Conservation (phyloP, 129 eudicot genomes). For the sunflower (Helianthus annuus) region DNA sequence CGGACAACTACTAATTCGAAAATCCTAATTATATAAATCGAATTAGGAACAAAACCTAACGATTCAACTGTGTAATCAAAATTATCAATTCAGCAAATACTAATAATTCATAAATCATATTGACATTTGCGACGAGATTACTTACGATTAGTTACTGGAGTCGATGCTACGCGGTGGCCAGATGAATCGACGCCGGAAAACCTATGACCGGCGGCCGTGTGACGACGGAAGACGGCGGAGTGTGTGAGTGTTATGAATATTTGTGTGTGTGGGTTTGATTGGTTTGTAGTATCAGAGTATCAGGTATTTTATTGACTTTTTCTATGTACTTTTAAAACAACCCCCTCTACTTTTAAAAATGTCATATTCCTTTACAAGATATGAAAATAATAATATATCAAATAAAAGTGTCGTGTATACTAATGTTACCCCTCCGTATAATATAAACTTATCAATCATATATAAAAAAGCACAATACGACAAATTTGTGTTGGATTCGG, state of each 20-base stretch:
- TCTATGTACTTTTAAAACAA: background rate
- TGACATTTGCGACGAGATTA: background rate
- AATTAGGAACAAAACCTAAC: too few species aligned
- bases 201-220: conserved; percentile 1
- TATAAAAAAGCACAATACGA: too few species aligned
- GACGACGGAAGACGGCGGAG: conserved; percentile 26
- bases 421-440: too few species aligned
- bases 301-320: background rate
- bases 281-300: background rate
- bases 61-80: too few species aligned
- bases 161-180: background rate
- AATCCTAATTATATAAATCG: background rate
- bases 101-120: too few species aligned
- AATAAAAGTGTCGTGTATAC: too few species aligned
- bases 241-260: background rate
- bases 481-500: too few species aligned
- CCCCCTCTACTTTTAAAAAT: conserved; percentile 14
- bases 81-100: too few species aligned
- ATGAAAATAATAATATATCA: too few species aligned
- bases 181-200: conserved; percentile 14
- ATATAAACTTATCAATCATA: too few species aligned
- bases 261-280: conserved; percentile 27
- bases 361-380: too few species aligned
- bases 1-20: background rate
- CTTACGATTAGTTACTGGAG: conserved; percentile 23